Conservation (phyloP, 306 rosid species). For the Oemleria cerasiformis region DNA sequence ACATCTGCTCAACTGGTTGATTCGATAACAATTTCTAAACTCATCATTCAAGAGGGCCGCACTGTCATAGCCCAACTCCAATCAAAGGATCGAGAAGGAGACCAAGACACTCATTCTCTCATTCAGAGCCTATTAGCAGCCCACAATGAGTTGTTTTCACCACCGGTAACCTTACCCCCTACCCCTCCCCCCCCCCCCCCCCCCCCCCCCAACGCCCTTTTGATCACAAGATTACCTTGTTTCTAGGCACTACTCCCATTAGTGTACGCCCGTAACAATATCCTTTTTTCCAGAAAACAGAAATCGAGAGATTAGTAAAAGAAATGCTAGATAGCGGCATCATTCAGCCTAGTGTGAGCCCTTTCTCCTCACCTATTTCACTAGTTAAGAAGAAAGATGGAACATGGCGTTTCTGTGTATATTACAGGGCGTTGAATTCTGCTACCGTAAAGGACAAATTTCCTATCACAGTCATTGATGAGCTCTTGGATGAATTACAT, state of each 20-base stretch:
- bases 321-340: not conserved
- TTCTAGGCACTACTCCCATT: accelerated
- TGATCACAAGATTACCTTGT: not conserved
- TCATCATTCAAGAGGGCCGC: no score
- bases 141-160: no score
- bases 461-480: not conserved
- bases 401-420: not conserved
- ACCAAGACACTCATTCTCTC: no score
- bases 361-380: accelerated
- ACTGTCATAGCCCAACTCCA: no score
- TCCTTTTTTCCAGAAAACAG: not conserved
- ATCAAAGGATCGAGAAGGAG: no score
- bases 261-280: not conserved
- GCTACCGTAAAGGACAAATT: not conserved
- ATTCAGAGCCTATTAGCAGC: no score
- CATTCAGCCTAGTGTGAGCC: not conserved
- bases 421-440: accelerated
- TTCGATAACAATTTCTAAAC: no score
- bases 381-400: not conserved
- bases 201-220: accelerated
- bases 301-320: not conserved
- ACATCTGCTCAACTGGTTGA: no score
- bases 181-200: no score
- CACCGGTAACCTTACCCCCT: accelerated
- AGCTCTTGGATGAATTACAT: not conserved